Conservation (phyloP, 768 basidiomycete genomes). For the Cytidiella melzeri region DNA sequence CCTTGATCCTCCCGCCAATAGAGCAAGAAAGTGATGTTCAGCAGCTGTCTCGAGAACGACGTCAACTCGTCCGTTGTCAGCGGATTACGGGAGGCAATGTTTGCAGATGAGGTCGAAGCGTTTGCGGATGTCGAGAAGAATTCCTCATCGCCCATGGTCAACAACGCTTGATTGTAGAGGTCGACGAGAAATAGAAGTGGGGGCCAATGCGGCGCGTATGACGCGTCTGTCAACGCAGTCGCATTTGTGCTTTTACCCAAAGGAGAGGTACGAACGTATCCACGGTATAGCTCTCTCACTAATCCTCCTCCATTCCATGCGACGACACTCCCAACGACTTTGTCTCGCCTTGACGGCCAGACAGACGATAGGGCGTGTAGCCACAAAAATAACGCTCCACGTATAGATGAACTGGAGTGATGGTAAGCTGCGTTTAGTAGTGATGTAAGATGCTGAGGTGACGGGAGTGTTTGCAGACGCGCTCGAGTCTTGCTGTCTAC, state of each 20-base stretch:
- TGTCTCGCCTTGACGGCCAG: constrained; percentile 55
- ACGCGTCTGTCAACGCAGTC: constrained; percentile 37
- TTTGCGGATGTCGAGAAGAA: constrained; percentile 56
- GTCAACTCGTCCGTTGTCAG: constrained; percentile 77
- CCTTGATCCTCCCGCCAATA: constrained; percentile 56
- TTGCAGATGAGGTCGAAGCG: constrained; percentile 16
- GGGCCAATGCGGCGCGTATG: constrained; percentile 47
- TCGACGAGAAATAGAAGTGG: constrained; percentile 74
- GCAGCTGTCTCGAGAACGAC: constrained; percentile 66
- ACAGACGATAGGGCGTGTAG: constrained; percentile 50
- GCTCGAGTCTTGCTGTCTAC: constrained; percentile 57
- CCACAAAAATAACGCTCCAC: constrained; percentile 46
- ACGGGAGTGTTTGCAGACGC: constrained; percentile 54
- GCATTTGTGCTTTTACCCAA: constrained; percentile 53
- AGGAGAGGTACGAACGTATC: constrained; percentile 51
- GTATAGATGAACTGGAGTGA: constrained; percentile 15
- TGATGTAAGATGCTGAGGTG: constrained; percentile 45
- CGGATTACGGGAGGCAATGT: constrained; percentile 53
- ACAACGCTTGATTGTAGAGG: constrained; percentile 75
- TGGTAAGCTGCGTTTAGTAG: constrained; percentile 43
- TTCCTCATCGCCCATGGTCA: constrained; percentile 95
- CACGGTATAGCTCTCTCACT: constrained; percentile 70
- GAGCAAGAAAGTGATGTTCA: constrained; percentile 80
- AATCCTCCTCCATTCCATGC: constrained; percentile 52
- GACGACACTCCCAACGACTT: constrained; percentile 49